phyloP scores from a whole-genome alignment of 164 flowering plant species.

The Annona squamosa region DNA sequence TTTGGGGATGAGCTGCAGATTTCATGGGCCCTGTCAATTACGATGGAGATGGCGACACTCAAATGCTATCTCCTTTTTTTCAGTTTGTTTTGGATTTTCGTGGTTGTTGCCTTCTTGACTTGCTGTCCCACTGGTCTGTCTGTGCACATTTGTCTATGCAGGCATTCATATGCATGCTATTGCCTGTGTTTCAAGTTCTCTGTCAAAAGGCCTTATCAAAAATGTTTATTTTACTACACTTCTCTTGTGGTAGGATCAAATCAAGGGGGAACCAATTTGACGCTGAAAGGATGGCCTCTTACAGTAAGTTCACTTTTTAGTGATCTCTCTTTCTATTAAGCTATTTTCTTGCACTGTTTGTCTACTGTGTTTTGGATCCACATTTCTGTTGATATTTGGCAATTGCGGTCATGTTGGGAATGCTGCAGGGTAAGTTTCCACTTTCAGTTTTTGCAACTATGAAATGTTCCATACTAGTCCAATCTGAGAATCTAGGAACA shows the following conservation, averaged over 20 bases:
- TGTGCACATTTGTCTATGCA: neutral
- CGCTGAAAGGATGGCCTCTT: conserved; percentile 98
- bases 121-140: neutral
- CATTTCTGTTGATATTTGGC: neutral
- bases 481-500: neutral
- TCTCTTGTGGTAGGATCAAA: conserved; percentile 61
- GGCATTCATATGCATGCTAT: neutral
- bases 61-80: neutral
- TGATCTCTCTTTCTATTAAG: neutral
- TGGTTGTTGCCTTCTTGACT: neutral
- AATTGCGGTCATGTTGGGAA: neutral
- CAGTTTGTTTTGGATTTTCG: neutral
- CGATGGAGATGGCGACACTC: neutral
- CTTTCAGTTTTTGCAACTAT: no score
- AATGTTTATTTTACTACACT: neutral
- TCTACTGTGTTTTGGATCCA: neutral
- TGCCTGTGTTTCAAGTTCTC: neutral
- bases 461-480: neutral
- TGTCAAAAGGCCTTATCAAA: neutral
- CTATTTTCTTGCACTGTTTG: neutral
- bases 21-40: neutral
- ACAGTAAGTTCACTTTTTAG: conserved; percentile 47
- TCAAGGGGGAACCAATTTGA: conserved; percentile 82
- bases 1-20: neutral
- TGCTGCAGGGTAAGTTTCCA: neutral